Base-by-base conservation (phyloP, 164 flowering plant genomes). In the Chloranthus sessilifolius region DNA sequence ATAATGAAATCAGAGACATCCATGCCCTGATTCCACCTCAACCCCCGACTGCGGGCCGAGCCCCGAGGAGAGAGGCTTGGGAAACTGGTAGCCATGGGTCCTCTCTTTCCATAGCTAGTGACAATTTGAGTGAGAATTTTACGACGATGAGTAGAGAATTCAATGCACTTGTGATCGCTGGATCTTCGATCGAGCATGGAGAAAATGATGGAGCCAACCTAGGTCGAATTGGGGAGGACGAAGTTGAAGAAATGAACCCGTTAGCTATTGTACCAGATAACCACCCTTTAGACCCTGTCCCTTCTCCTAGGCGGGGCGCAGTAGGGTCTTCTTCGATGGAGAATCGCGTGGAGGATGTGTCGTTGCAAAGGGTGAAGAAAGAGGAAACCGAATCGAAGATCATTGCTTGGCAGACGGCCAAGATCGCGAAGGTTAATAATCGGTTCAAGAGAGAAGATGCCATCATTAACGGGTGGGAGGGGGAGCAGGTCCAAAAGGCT, bases 341-440 rank as follows among this genome's bases (percentile, higher is more conserved):
- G 23, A 39, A 27, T 10, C 6, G 31, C 4, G 37, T 30, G 8
- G 65, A 58, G 17, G 79, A 63, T 31, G 62, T 69, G 12, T 66
- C 85, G 24, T 63, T 83, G 59, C 75, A 76, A 30, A 68, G 73
- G 39, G 96, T 92, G 85, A 88, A 82, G 79, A 76, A 67, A 38
- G 96, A 85, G 51, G 98, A 92, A 71, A 81, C 72, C 26, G 98
- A 88, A 47, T n/a, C 94, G 15, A 92, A 92, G 91, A 92, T 92
- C 41, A 38, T 55, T 7, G 95, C 96, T 1, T 92, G 98, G 98
- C 91, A 88, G 64, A 85, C 74, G 23, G 94, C 85, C 0, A 81
- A 92, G 75, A 36, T 85, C 5, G 74, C 98, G 0, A 92, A 92
- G 84, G 56, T 92, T 27, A 85, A 88, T 35, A 92, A 92, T 48